These are phyloP conservation scores for Thermothelomyces thermophilus DNA, from an alignment of 2,329 filamentous ascomycete genomes.

Conservation along the genomic window DNA sequence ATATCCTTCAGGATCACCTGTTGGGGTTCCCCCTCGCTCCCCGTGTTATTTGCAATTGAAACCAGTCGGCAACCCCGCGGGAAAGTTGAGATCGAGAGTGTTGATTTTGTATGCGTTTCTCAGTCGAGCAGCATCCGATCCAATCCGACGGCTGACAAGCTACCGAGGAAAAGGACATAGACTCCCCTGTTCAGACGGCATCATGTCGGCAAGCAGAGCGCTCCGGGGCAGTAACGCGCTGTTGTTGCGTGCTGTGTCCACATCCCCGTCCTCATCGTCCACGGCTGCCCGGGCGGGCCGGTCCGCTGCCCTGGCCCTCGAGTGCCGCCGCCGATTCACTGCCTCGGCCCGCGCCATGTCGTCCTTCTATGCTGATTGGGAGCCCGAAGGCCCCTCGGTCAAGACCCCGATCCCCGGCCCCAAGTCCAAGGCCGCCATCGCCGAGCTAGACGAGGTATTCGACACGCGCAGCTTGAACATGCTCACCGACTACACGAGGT, in stretches of 20 bases:
- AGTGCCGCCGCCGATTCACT: slow-evolving; percentile 24
- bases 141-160: too few species aligned
- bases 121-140: too few species aligned
- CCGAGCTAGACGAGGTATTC: slow-evolving; percentile 70
- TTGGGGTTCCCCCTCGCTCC: slow-evolving; percentile 12
- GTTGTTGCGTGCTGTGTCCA: slow-evolving; percentile 15
- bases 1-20: slow-evolving; percentile 17
- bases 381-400: slow-evolving; percentile 47
- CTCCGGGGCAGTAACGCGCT: slow-evolving; percentile 17
- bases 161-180: neutral
- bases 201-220: slow-evolving; percentile 15
- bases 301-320: neutral
- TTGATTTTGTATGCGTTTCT: too few species aligned
- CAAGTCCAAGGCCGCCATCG: slow-evolving; percentile 60
- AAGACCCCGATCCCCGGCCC: slow-evolving; percentile 68
- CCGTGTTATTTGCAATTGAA: neutral
- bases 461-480: slow-evolving; percentile 83
- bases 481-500: slow-evolving; percentile 68
- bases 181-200: slow-evolving; percentile 1
- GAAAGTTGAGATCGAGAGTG: neutral
- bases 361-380: slow-evolving; percentile 29
- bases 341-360: slow-evolving; percentile 24
- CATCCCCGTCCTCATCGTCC: slow-evolving; percentile 11
- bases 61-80: neutral
- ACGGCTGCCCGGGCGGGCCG: slow-evolving; percentile 10